Evolutionary conservation across 805 yeast genomes (phyloP).

Genomic region (Naumovozyma baii): DNA sequence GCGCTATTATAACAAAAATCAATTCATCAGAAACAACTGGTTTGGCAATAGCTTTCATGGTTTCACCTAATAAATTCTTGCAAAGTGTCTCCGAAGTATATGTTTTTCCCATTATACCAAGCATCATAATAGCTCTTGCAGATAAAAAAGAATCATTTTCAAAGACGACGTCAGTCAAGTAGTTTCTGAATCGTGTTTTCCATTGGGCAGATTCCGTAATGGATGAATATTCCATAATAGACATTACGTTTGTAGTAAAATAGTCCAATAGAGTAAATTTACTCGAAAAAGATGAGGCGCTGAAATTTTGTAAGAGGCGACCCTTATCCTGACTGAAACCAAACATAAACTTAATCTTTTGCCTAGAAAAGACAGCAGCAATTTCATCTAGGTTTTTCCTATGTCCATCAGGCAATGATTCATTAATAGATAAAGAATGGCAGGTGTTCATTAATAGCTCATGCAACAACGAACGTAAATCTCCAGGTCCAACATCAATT

Average conservation of each 20-base stretch:
- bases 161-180: slow-evolving; percentile 51
- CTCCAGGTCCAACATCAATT: slow-evolving; percentile 37
- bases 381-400: slow-evolving; percentile 37
- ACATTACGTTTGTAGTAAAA: slow-evolving; percentile 44
- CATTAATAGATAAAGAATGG: slow-evolving; percentile 57
- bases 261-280: slow-evolving; percentile 40
- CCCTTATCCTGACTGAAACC: slow-evolving; percentile 49
- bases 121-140: slow-evolving; percentile 52
- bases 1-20: slow-evolving; percentile 26
- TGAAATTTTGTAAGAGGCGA: slow-evolving; percentile 25
- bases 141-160: slow-evolving; percentile 46
- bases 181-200: slow-evolving; percentile 54
- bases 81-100: slow-evolving; percentile 52
- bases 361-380: slow-evolving; percentile 37
- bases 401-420: slow-evolving; percentile 33
- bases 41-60: slow-evolving; percentile 28
- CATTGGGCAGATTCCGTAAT: slow-evolving; percentile 41
- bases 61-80: slow-evolving; percentile 15
- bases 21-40: slow-evolving; percentile 25
- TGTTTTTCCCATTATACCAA: slow-evolving; percentile 53
- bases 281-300: slow-evolving; percentile 28
- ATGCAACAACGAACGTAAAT: slow-evolving; percentile 50
- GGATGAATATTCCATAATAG: slow-evolving; percentile 39
- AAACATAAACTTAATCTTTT: slow-evolving; percentile 54
- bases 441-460: slow-evolving; percentile 54